A percentile compares a stretch with the other conserved stretches of the same genome.
These are phyloP conservation scores for Neofusicoccum cordaticola DNA, from an alignment of 2,329 filamentous ascomycete genomes.

Conservation along the genomic window DNA sequence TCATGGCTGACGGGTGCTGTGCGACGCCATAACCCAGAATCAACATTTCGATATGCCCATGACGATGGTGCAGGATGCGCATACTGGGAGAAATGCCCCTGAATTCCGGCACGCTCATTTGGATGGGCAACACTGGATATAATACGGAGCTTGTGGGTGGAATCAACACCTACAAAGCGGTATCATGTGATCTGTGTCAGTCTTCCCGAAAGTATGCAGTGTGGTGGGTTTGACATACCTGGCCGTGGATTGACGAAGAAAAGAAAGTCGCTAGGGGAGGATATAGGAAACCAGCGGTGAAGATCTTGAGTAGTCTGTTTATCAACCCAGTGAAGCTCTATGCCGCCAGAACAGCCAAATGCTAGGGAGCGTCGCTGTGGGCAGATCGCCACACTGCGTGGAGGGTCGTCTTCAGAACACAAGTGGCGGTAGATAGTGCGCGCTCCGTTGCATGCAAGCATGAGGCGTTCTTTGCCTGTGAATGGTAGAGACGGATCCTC, in stretches of 20 bases:
- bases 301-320: conserved; percentile 49
- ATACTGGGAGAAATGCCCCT: conserved; percentile 21
- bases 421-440: conserved; percentile 51
- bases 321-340: conserved; percentile 63
- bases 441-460: conserved; percentile 15
- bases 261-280: conserved; percentile 53
- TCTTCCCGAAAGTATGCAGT: background rate
- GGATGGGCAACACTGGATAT: conserved; percentile 60
- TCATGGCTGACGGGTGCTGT: conserved; percentile 33
- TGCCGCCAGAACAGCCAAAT: conserved; percentile 61
- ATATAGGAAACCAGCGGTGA: conserved; percentile 56
- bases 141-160: conserved; percentile 57
- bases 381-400: conserved; percentile 63
- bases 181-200: background rate
- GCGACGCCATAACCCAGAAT: background rate
- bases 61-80: conserved; percentile 23
- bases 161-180: conserved; percentile 38
- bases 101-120: conserved; percentile 28
- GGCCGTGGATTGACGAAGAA: conserved; percentile 59
- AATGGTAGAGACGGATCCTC: background rate
- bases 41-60: conserved; percentile 27
- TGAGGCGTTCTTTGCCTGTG: background rate
- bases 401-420: conserved; percentile 61
- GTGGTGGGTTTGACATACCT: conserved; percentile 25
- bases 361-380: conserved; percentile 64